phyloP scores from a whole-genome alignment of 2,329 filamentous ascomycete genomes.

The Botrytis sinoallii region DNA sequence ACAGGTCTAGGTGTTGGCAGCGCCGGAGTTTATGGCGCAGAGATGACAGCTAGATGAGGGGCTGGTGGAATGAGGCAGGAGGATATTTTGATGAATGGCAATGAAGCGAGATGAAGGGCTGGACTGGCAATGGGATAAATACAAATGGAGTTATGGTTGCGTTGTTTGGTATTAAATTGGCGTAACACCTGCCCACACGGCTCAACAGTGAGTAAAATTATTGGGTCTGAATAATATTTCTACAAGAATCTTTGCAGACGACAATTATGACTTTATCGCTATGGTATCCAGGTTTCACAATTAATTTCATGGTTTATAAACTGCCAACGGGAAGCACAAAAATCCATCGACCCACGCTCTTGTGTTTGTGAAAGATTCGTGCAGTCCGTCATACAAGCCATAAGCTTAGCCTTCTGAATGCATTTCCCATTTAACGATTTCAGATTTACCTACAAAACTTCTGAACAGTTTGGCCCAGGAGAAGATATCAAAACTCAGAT shows the following conservation, averaged over 20 bases:
- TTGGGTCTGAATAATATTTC: background rate
- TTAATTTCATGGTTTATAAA: too few species aligned
- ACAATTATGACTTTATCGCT: background rate
- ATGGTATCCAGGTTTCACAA: background rate
- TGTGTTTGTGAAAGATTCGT: background rate
- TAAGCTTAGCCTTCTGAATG: background rate
- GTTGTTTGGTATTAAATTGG: background rate
- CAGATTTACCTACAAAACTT: background rate
- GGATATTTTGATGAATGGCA: background rate
- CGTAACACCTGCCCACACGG: background rate
- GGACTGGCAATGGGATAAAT: background rate
- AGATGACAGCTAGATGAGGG: slow-evolving; percentile 32
- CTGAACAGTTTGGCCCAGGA: background rate
- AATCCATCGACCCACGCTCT: background rate
- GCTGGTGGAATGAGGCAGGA: background rate
- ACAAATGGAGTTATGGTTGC: background rate
- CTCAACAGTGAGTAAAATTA: background rate
- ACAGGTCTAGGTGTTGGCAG: slow-evolving; percentile 46
- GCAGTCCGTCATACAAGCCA: background rate
- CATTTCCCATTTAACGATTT: background rate
- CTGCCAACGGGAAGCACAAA: background rate
- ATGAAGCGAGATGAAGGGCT: background rate
- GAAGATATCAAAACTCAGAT: background rate
- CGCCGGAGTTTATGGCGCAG: slow-evolving; percentile 47
- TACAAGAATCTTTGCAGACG: too few species aligned